Conservation (phyloP, 108 stramenopile species). For the Nannochloropsis oceanica region DNA sequence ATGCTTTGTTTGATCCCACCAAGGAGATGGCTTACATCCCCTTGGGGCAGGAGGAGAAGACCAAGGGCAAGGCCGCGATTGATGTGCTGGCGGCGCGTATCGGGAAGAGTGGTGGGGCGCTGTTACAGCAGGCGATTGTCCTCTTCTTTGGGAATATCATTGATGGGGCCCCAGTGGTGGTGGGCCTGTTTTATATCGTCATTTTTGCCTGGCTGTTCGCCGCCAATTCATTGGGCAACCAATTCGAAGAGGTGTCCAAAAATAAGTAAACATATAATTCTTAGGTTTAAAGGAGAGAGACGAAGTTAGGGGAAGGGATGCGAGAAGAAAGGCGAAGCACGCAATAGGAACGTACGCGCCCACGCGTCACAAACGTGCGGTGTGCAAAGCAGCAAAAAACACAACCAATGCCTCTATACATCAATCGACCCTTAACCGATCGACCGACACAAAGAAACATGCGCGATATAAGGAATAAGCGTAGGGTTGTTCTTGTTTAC, state of each 20-base stretch:
- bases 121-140: constrained; percentile 78
- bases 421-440: no score
- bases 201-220: neutral
- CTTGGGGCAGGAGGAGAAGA: constrained; percentile 80
- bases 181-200: constrained; percentile 1
- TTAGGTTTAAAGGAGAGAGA: neutral
- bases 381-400: no score
- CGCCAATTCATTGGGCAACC: neutral
- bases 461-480: no score
- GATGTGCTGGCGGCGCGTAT: constrained; percentile 82
- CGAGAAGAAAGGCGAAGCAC: neutral
- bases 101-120: constrained; percentile 83
- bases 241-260: neutral
- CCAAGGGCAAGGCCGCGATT: constrained; percentile 58
- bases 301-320: neutral
- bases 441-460: no score
- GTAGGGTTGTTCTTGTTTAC: no score
- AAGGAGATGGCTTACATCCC: constrained; percentile 99
- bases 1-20: constrained; percentile 77
- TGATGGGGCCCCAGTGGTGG: constrained; percentile 55
- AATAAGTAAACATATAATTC: neutral
- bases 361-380: neutral
- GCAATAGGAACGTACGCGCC: neutral
- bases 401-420: no score
- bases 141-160: constrained; percentile 77